These are phyloP conservation scores for Halenospora varia DNA, from an alignment of 495 filamentous ascomycete genomes.

Conservation along the genomic window DNA sequence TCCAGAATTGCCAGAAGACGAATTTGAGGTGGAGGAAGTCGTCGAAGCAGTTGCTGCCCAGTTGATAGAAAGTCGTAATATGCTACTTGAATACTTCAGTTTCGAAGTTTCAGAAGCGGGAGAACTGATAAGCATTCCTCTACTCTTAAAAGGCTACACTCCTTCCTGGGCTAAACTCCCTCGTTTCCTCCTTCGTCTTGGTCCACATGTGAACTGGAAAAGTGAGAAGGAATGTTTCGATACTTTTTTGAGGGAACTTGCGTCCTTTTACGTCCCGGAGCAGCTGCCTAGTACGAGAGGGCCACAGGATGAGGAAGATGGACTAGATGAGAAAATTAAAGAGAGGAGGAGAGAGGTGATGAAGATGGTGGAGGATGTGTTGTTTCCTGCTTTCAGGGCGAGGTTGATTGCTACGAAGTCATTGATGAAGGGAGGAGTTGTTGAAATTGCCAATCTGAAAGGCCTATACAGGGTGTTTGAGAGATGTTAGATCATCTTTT, in stretches of 20 bases:
- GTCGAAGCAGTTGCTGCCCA: constrained; percentile 53
- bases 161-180: constrained; percentile 85
- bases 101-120: constrained; percentile 77
- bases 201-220: constrained; percentile 84
- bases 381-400: constrained; percentile 80
- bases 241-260: constrained; percentile 81
- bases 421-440: constrained; percentile 66
- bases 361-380: constrained; percentile 61
- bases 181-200: constrained; percentile 80
- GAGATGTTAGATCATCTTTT: constrained; percentile 56
- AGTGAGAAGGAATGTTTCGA: constrained; percentile 84
- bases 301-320: constrained; percentile 32
- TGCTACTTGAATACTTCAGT: constrained; percentile 91
- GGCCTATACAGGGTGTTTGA: constrained; percentile 98
- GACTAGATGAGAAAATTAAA: constrained; percentile 46
- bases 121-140: constrained; percentile 71
- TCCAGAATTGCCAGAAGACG: constrained; percentile 37
- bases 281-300: constrained; percentile 58
- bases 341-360: constrained; percentile 53
- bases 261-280: constrained; percentile 88
- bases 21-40: constrained; percentile 63
- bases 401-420: constrained; percentile 79
- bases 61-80: constrained; percentile 71
- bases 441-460: constrained; percentile 92
- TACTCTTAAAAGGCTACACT: constrained; percentile 84